Evolutionary conservation across 768 basidiomycete genomes (phyloP).

Genomic region (Floccularia luteovirens): DNA sequence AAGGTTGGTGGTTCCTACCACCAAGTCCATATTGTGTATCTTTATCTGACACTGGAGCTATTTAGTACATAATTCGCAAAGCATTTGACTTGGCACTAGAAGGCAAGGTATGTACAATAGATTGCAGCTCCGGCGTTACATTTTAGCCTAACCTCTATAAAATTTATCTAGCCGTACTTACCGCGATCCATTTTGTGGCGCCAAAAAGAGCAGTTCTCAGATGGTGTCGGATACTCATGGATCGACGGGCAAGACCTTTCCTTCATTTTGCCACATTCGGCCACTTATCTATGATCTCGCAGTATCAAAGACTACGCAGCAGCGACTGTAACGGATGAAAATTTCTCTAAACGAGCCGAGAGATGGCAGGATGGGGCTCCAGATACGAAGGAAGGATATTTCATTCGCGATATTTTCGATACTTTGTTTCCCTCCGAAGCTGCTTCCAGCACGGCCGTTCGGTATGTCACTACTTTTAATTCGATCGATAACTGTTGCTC

Average conservation of each 20-base stretch:
- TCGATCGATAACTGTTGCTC: background rate
- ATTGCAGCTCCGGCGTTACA: too few species aligned
- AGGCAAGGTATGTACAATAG: constrained; percentile 61
- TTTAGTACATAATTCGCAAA: constrained; percentile 90
- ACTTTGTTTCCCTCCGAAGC: constrained; percentile 79
- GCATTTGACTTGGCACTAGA: constrained; percentile 86
- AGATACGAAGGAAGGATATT: constrained; percentile 96
- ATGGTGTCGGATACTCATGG: constrained; percentile 98
- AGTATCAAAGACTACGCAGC: constrained; percentile 90
- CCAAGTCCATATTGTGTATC: constrained; percentile 5
- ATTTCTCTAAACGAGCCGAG: constrained; percentile 60
- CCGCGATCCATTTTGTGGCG: constrained; percentile 94
- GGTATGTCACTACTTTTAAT: constrained; percentile 38
- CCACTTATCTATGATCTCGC: constrained; percentile 7
- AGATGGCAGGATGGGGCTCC: constrained; percentile 79
- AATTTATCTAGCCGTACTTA: constrained; percentile 66
- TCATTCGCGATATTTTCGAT: constrained; percentile 89
- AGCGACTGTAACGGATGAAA: constrained; percentile 69
- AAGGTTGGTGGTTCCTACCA: constrained; percentile 49
- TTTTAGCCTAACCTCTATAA: background rate
- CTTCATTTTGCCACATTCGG: constrained; percentile 1
- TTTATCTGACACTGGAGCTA: background rate
- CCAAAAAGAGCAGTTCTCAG: constrained; percentile 99
- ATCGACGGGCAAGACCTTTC: constrained; percentile 78
- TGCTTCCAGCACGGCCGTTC: constrained; percentile 86